Evolutionary conservation across 2,329 filamentous ascomycete species (phyloP).

Genomic region (Akanthomyces lecanii): DNA sequence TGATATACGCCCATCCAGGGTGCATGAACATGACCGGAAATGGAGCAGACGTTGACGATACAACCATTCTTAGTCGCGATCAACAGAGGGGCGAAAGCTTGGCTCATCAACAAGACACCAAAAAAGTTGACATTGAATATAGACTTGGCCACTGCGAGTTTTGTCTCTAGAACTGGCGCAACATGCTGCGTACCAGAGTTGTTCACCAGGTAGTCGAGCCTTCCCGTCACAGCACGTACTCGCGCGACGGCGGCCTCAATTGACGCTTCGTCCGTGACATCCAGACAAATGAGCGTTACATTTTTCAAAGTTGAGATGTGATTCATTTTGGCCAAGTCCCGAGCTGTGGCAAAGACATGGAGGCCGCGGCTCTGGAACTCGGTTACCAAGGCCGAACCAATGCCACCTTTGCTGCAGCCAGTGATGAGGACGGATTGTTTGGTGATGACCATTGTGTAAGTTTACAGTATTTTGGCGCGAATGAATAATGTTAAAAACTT

Average conservation of each 20-base stretch:
- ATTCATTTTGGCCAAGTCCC: background rate
- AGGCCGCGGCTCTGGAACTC: background rate
- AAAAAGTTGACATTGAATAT: background rate
- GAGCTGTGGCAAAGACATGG: background rate
- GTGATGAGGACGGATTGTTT: background rate
- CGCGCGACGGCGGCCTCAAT: background rate
- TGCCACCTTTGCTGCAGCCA: background rate
- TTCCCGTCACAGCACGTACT: background rate
- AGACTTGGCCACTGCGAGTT: background rate
- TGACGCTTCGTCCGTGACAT: background rate
- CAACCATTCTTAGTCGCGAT: conserved; percentile 21
- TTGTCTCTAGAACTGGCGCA: background rate
- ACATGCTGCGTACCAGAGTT: background rate
- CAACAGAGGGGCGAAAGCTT: conserved; percentile 19
- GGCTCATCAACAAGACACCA: background rate
- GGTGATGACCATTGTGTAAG: background rate
- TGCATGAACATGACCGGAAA: background rate
- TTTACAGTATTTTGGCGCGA: background rate
- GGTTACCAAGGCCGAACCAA: background rate
- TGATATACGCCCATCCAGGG: background rate
- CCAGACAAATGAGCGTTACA: background rate
- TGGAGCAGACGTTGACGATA: background rate
- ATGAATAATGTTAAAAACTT: background rate
- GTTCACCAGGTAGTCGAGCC: background rate
- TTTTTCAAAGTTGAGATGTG: too few relatives aligned